Evolutionary conservation across 2,329 filamentous ascomycete genomes (phyloP), one percentile per base, ranked within the genome.

Genomic region (Exophiala dermatitidis): DNA sequence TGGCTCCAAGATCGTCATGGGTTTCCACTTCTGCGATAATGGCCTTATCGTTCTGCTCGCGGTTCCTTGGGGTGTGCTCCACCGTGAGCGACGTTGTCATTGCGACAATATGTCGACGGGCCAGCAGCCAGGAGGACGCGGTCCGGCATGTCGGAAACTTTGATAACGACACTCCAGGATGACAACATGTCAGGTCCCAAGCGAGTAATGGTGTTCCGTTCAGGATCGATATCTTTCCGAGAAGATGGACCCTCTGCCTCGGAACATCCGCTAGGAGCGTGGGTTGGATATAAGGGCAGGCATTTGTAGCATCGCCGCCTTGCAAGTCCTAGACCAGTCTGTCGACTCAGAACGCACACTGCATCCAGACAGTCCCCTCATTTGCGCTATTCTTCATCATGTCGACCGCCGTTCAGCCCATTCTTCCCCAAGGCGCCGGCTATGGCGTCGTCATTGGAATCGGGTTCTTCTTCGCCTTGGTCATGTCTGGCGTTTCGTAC

Each of bases 361-460:
- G 3, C 6, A 31, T 45, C 42, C 4, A 12, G 38, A 41, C 7
- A 41, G 19, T 41, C 19, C 6, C 12, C 5, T 41, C n/a, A 19
- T 19, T 19, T 19, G 38, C n/a, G n/a, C 19, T 28, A 12, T 31
- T 52, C 34, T n/a, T 47, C 45, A 38, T 12, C 45, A 47, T 47
- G 45, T 47, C 45, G 32, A 38, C 32, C 32, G 26, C 45, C 2
- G 45, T 47, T 3, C 8, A 29, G 6, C 45, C 45, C 19, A 50
- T 50, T n/a, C 48, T 51, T 6, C 29, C 30, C 41, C 63, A 38
- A 1, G 72, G 73, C 10, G 71, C 72, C 6, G 75, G 75, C 37
- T 77, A 77, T 66, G 75, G 74, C 57, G 72, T 70, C 56, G 70
- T 78, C 6, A 70, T 75, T 28, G 75, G 75, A 12, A 74, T 77